A percentile compares a stretch with the other conserved stretches of the same genome.
phyloP scores from a whole-genome alignment of 176 grass and related monocot species.

The Eleusine coracana region DNA sequence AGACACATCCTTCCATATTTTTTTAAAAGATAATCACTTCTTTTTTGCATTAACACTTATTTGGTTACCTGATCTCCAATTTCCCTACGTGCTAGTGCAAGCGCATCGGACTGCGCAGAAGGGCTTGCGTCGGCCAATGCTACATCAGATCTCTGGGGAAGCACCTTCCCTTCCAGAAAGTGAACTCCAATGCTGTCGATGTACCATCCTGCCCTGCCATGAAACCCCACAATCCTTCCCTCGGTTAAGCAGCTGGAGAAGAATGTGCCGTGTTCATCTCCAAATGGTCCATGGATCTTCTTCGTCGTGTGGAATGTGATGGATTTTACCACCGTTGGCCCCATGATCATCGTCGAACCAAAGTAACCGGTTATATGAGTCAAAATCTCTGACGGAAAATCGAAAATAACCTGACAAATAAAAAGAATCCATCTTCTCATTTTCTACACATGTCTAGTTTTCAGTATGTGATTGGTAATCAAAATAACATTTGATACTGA shows the following conservation, averaged over 20 bases:
- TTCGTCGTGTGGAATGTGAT: slow-evolving; percentile 90
- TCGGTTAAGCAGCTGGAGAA: slow-evolving; percentile 81
- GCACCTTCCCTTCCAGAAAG: slow-evolving; percentile 86
- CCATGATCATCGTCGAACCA: slow-evolving; percentile 74
- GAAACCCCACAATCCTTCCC: slow-evolving; percentile 75
- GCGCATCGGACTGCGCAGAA: slow-evolving; percentile 41
- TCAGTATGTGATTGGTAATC: not conserved
- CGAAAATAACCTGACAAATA: slow-evolving; percentile 62
- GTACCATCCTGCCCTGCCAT: slow-evolving; percentile 78
- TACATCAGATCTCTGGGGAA: slow-evolving; percentile 34
- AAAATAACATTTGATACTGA: slow-evolving; percentile 1
- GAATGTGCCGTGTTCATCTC: slow-evolving; percentile 79
- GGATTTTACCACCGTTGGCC: slow-evolving; percentile 74
- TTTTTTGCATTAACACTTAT: not conserved
- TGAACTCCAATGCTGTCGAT: slow-evolving; percentile 87
- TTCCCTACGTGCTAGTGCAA: slow-evolving; percentile 44
- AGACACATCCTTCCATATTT: not conserved
- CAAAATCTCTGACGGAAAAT: slow-evolving; percentile 86
- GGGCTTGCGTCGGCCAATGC: slow-evolving; percentile 21
- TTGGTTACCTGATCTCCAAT: slow-evolving; percentile 63
- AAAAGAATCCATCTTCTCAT: not conserved
- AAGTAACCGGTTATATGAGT: slow-evolving; percentile 88
- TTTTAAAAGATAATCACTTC: no score
- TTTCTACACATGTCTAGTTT: not conserved
- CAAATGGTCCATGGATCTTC: slow-evolving; percentile 74